Base-by-base conservation (phyloP, 2,329 filamentous ascomycete species). In the Ceratocystis ficicola region DNA sequence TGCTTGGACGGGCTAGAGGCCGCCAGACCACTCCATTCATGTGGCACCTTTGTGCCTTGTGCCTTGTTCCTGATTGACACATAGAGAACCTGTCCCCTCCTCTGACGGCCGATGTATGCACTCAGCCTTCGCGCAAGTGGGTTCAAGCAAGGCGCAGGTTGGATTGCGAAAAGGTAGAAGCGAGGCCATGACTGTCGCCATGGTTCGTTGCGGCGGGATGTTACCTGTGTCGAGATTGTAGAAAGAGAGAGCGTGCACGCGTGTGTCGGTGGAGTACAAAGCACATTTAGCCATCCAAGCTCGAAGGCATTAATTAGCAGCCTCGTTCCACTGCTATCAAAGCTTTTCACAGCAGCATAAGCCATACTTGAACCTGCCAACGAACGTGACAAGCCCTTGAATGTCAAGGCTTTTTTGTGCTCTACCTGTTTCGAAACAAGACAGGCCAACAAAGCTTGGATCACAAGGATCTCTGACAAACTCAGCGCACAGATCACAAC, bases 381-480 rank as follows among this genome's bases (percentile, higher is more conserved):
- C 17, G 2, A 28, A 28, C n/a, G 22, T 55, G 50, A 55, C 50
- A 55, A 55, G 50, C 25, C 50, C 50, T 28, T 25, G 6, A 55
- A 5, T 30, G 22, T 55, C 25, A 55, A 55, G 20, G 36, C 20
- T 15, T 55, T 55, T 25, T 55, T 55, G 50, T 55, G 50, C 50
- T 55, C 50, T 52, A 61, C 28, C 22, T 61, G 17, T 61, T 41
- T 61, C 17, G 30, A 61, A 57, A 64, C 22, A 41, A 61, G 30
- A 61, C 60, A 62, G 4, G 44, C 12, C 62, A n/a, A 44, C 36
- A 64, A 62, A 60, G 55, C 50, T 36, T 8, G 44, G 60, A 60
- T n/a, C 44, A 20, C 48, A 64, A 57, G 48, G 28, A 44, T 55
- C 12, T 22, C 50, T 15, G 25, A 25, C 50, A 55, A 28, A 55